Evolutionary conservation across 495 filamentous ascomycete species (phyloP).

Genomic region (Talaromyces trachyspermus): DNA sequence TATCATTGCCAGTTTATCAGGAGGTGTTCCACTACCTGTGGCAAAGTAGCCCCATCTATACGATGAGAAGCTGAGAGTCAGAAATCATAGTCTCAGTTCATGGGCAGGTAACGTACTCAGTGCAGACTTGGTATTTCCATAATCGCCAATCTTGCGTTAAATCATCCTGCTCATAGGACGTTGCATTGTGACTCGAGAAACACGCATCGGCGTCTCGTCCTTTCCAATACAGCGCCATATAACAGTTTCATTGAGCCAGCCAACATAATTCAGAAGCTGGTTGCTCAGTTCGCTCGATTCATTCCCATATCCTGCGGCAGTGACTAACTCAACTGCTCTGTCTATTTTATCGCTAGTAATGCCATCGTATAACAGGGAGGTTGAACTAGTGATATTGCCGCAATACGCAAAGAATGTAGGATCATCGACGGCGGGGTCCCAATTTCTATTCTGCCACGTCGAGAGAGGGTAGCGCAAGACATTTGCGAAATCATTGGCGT

Average conservation of each 20-base stretch:
- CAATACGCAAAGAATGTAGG: conserved; percentile 53
- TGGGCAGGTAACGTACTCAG: conserved; percentile 9
- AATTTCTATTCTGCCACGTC: conserved; percentile 56
- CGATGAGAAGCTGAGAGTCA: background rate
- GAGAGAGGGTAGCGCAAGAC: conserved; percentile 43
- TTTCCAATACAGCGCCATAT: conserved; percentile 24
- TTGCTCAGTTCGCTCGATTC: conserved; percentile 41
- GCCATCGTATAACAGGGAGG: conserved; percentile 37
- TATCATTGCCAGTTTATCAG: conserved; percentile 51
- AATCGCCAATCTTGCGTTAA: conserved; percentile 43
- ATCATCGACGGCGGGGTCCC: conserved; percentile 56
- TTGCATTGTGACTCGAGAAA: conserved; percentile 43
- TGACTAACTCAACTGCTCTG: conserved; percentile 41
- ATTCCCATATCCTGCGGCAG: conserved; percentile 46
- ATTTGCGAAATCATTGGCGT: conserved; percentile 56
- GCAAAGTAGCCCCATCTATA: conserved; percentile 63
- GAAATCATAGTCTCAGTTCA: background rate
- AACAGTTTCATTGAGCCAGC: conserved; percentile 45
- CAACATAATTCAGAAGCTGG: conserved; percentile 58
- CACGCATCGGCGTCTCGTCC: conserved; percentile 44
- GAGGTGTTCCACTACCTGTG: conserved; percentile 56
- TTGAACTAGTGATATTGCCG: conserved; percentile 42
- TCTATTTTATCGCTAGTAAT: conserved; percentile 22
- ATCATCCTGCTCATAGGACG: conserved; percentile 44
- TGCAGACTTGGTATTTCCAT: conserved; percentile 54